A percentile compares a stretch with the other conserved stretches of the same genome.
phyloP scores from a whole-genome alignment of 306 rosid genomes.

The Begonia fuchsioides region DNA sequence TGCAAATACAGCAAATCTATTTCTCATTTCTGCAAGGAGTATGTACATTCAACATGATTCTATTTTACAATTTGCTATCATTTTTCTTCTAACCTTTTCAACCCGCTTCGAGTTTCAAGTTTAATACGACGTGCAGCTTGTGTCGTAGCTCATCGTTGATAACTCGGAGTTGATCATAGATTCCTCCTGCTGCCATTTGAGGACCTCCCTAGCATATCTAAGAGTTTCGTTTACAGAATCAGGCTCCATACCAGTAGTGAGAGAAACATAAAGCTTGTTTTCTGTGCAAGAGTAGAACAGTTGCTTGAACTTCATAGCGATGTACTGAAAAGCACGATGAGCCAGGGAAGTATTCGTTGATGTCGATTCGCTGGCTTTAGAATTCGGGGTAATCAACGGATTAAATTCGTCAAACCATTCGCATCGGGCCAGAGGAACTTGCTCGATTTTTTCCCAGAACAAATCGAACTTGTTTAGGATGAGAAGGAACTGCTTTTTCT shows the following conservation, averaged over 20 bases:
- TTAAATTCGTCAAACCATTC: conserved; percentile 64
- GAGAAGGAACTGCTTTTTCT: conserved; percentile 42
- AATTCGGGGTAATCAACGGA: conserved; percentile 28
- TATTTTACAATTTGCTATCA: too few relatives aligned
- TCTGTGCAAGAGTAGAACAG: conserved; percentile 28
- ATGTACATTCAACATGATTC: too few relatives aligned
- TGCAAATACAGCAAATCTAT: too few relatives aligned
- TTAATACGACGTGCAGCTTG: conserved; percentile 16
- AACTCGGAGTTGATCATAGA: conserved; percentile 18
- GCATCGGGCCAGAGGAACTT: conserved; percentile 38
- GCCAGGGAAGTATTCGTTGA: conserved; percentile 30
- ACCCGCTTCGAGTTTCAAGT: too few relatives aligned
- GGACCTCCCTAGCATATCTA: conserved; percentile 55
- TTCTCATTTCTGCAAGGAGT: too few relatives aligned
- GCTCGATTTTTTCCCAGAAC: conserved; percentile 40
- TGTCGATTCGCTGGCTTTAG: conserved; percentile 9
- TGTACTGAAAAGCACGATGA: conserved; percentile 43
- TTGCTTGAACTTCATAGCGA: conserved; percentile 59
- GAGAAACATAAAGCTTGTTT: conserved; percentile 55
- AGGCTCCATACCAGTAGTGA: conserved; percentile 39
- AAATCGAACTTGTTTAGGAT: conserved; percentile 54
- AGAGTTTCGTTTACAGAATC: conserved; percentile 50
- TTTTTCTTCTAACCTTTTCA: too few relatives aligned
- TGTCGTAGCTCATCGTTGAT: conserved; percentile 29
- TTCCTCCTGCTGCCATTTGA: conserved; percentile 29